Evolutionary conservation across 2,329 filamentous ascomycete genomes (phyloP).

Genomic region (Hymenoscyphus fructigenus): DNA sequence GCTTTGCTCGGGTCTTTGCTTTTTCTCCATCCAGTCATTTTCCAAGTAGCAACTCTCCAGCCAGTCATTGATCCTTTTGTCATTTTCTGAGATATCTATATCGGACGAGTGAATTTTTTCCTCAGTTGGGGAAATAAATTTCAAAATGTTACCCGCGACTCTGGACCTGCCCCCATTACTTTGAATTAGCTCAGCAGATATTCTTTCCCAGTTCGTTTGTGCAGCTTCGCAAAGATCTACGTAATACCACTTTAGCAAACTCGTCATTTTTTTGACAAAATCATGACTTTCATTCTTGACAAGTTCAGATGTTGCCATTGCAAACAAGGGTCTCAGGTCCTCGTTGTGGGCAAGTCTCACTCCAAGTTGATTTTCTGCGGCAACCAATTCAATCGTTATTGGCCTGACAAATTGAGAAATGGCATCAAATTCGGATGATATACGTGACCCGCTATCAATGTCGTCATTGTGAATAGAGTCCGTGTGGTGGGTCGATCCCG

Average conservation of each 20-base stretch:
- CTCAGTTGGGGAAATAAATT: not conserved
- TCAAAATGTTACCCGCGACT: not conserved
- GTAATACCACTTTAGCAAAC: not conserved
- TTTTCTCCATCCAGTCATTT: too few species aligned
- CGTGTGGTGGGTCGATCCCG: too few species aligned
- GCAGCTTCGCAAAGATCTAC: not conserved
- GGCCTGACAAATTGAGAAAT: not conserved
- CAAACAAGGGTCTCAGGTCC: not conserved
- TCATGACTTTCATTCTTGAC: not conserved
- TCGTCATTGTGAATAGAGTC: not conserved
- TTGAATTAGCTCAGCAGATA: not conserved
- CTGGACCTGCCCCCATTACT: not conserved
- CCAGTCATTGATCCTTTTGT: too few species aligned
- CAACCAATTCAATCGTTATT: not conserved
- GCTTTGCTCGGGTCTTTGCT: too few species aligned
- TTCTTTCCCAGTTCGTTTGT: not conserved
- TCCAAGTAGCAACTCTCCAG: too few species aligned
- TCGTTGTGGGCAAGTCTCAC: not conserved
- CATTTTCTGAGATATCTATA: too few species aligned
- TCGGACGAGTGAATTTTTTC: too few species aligned
- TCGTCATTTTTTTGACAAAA: not conserved
- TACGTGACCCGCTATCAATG: not conserved
- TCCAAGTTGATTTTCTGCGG: not conserved
- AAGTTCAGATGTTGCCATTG: not conserved
- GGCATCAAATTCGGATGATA: not conserved